These are phyloP conservation scores for Colletotrichum sp. DNA, from an alignment of 2,329 filamentous ascomycete species.

Conservation along the genomic window DNA sequence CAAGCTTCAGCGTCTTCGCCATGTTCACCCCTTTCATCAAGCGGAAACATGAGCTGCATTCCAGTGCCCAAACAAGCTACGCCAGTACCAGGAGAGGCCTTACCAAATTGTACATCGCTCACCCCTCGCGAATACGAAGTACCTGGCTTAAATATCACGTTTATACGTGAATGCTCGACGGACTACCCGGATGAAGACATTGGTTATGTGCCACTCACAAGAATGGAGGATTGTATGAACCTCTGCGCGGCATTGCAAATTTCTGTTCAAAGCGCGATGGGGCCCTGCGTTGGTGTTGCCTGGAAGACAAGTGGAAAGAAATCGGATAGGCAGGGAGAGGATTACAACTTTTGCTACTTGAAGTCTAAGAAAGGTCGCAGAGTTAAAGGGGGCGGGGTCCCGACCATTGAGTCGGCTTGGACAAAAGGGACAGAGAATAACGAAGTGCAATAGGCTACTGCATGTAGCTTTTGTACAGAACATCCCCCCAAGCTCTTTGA, in stretches of 20 bases:
- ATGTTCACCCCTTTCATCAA: not conserved
- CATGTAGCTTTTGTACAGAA: too few species aligned
- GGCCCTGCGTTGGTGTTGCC: not conserved
- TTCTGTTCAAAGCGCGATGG: not conserved
- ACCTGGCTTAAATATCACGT: not conserved
- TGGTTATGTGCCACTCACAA: not conserved
- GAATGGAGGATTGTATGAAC: not conserved
- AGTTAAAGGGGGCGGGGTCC: too few species aligned
- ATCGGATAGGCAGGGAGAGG: not conserved
- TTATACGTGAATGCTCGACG: not conserved
- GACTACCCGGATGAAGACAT: not conserved
- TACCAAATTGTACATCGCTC: not conserved
- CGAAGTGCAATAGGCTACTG: too few species aligned
- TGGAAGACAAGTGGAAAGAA: not conserved
- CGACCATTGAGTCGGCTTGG: too few species aligned
- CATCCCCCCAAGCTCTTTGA: too few species aligned
- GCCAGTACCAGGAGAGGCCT: not conserved
- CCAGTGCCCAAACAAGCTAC: not conserved
- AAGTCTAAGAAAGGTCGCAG: not conserved
- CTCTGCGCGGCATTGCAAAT: not conserved
- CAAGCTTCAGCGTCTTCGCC: not conserved
- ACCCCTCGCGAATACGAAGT: not conserved
- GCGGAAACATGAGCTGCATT: not conserved
- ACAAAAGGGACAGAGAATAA: too few species aligned
- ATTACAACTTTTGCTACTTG: not conserved